Evolutionary conservation across 495 filamentous ascomycete genomes (phyloP), one percentile per base, ranked within the genome.

Genomic region (Ascodesmis nigricans): DNA sequence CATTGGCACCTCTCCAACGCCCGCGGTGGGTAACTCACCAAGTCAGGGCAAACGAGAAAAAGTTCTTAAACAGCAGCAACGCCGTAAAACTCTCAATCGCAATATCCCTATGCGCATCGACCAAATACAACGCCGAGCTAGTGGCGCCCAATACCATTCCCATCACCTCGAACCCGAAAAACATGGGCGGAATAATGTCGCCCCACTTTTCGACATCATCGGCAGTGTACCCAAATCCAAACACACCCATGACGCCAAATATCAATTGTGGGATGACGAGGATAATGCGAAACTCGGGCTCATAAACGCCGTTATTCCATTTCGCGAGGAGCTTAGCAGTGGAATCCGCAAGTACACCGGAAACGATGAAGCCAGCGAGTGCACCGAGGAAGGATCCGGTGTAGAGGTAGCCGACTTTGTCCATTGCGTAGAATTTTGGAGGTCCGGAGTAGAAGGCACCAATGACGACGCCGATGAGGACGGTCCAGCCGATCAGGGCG

Each of bases 71-170:
- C 15, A 93, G 67, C 32, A 92, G 60, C 45, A 91, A 62, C 56
- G 75, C 78, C 0, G 82, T 93, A 52, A 93, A 91, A 2, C 73
- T 78, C 58, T 93, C 83, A 29, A 93, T 71, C 1, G 81, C 69
- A 33, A 93, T 73, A 36, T 80, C 69, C 6, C 81, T 73, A 55
- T 92, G 81, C 1, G 83, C 83, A 58, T 93, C 83, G 0, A 91
- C 80, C 44, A 93, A 77, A 45, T 93, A 93, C n/a, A 93, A 53
- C 1, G 78, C 73, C 33, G 71, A 74, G 0, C 75, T 70, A 4
- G 91, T 79, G 0, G 83, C 82, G 2, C 83, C 83, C 42, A 90
- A 66, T 1, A 92, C 78, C 77, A 91, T 91, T 0, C 82, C 83
- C 40, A 73, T 67, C 3, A 91, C 75, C 36, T 78, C 59, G 27